phyloP scores from a whole-genome alignment of 2,329 filamentous ascomycete species.

The Colletotrichum tabaci region DNA sequence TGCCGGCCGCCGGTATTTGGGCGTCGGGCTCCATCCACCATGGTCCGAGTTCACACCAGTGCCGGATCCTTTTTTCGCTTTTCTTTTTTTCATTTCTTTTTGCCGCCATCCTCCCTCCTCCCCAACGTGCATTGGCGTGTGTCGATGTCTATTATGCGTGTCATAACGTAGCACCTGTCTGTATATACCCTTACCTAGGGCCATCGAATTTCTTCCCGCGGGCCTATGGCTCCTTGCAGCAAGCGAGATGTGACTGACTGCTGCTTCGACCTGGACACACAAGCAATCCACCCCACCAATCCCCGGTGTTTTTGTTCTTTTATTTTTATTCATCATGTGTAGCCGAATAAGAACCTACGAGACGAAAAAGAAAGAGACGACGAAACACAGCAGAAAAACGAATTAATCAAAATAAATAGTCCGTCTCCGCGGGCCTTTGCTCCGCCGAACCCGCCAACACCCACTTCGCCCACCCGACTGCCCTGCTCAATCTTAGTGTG shows the following conservation, averaged over 20 bases:
- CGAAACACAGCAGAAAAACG: background rate
- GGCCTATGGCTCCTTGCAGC: no score
- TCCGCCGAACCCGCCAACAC: slow-evolving; percentile 4
- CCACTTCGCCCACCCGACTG: background rate
- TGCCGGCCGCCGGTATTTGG: slow-evolving; percentile 36
- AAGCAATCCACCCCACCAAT: no score
- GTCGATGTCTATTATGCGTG: no score
- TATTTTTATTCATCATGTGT: no score
- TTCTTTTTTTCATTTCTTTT: background rate
- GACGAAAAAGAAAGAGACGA: background rate
- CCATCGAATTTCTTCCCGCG: no score
- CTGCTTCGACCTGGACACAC: no score
- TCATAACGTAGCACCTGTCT: no score
- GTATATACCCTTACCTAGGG: no score
- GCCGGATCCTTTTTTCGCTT: slow-evolving; percentile 18
- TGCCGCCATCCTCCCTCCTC: background rate
- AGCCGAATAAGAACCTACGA: background rate
- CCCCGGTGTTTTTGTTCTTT: no score
- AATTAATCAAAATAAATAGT: background rate
- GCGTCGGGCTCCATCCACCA: slow-evolving; percentile 8
- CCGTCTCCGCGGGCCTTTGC: slow-evolving; percentile 15
- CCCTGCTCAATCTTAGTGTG: slow-evolving; percentile 15
- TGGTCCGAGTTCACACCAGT: slow-evolving; percentile 25
- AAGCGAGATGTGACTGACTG: no score
- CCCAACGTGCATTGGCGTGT: no score